Evolutionary conservation across 441 rosid species (phyloP), one percentile per base, ranked within the genome.

Genomic region (Biscutella laevigata): DNA sequence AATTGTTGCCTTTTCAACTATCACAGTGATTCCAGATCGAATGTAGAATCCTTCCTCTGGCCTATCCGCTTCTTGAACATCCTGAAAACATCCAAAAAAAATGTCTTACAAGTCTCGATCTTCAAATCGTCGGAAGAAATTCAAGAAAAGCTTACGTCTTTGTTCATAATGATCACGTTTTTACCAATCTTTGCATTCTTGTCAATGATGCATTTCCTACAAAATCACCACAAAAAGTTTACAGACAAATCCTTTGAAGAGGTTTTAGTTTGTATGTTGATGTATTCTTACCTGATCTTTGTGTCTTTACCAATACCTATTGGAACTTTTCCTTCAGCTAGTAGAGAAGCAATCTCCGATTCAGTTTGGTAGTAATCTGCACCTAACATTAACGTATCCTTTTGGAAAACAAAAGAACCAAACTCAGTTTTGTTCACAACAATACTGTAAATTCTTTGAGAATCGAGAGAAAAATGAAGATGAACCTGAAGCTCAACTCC

Each of bases 21-120:
- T 53, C 22, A 92, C 75, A 20, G 88, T 81, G 69, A 84, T 72
- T 48, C 99, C 95, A 0, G 77, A 77, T 13, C 99, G 82, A n/a
- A 92, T 81, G 69, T 88, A 82, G 54, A 86, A 81, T 38, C 99
- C 99, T 27, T 75, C 76, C 43, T 79, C 85, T 16, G 91, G 78
- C 62, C 89, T 79, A 19, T 86, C 94, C 0, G 88, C 88, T 77
- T 88, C 99, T 77, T 86, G 71, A 64, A 92, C 85, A 56, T 77
- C 95, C 97, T 88, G 51, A 21, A 52, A 48, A 25, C 50, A 61
- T n/a, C 0, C n/a, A n/a, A n/a, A 0, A 4, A 29, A 16, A 16
- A 28, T 2, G 17, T 53, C 9, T 12, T 12, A 7, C n/a, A 20
- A 1, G 37, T 4, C 21, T 33, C 1, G 0, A 50, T 21, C 30